These are phyloP conservation scores for Echium plantagineum DNA, from an alignment of 257 asterid species.

Conservation along the genomic window DNA sequence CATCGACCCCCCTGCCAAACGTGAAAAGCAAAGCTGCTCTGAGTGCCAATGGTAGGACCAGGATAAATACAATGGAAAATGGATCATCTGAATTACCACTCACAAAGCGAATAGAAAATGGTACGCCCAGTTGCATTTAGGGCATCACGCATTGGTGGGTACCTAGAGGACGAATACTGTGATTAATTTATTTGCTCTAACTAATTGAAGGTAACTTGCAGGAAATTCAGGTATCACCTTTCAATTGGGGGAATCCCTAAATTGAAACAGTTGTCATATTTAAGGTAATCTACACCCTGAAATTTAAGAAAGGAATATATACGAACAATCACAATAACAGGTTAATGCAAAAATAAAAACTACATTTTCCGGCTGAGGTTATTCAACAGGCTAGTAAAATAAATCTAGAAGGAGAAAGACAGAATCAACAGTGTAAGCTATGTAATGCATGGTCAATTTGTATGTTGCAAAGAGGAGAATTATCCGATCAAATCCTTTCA, in stretches of 20 bases:
- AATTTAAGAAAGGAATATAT: constrained; percentile 4
- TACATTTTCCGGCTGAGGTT: too few species aligned
- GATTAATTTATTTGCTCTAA: too few species aligned
- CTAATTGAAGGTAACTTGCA: not conserved
- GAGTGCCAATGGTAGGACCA: too few species aligned
- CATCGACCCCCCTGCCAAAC: constrained; percentile 67
- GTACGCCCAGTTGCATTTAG: constrained; percentile 72
- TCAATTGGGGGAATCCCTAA: constrained; percentile 67
- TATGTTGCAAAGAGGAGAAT: too few species aligned
- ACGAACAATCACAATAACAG: too few species aligned
- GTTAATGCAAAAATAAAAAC: too few species aligned
- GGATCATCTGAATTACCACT: constrained; percentile 42
- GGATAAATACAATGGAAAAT: too few species aligned
- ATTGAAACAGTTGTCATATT: constrained; percentile 97
- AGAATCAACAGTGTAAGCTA: too few species aligned
- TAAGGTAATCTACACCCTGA: constrained; percentile 85
- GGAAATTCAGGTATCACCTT: constrained; percentile 37
- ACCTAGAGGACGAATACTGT: constrained; percentile 31
- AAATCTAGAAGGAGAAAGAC: too few species aligned
- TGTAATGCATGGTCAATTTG: too few species aligned
- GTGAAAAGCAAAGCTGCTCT: constrained; percentile 7
- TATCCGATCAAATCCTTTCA: too few species aligned
- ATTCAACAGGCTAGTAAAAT: too few species aligned
- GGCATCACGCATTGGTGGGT: constrained; percentile 98
- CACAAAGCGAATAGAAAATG: constrained; percentile 88